phyloP scores from a whole-genome alignment of 2,329 filamentous ascomycete species.

The Pestalotiopsis sp. region DNA sequence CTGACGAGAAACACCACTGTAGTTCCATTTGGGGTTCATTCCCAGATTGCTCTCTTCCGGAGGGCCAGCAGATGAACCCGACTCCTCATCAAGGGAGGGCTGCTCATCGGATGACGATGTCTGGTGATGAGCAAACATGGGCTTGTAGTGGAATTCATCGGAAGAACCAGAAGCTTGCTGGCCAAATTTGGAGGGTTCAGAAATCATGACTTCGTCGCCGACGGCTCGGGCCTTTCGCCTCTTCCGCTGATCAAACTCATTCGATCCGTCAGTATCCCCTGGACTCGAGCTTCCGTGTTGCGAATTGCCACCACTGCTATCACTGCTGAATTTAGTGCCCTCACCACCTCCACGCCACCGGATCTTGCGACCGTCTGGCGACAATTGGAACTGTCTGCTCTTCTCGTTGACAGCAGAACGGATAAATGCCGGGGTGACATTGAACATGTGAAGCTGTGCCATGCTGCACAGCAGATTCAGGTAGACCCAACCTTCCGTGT shows the following conservation, averaged over 20 bases:
- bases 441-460: constrained; percentile 84
- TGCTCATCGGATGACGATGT: constrained; percentile 47
- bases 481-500: constrained; percentile 79
- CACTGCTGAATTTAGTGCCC: constrained; percentile 67
- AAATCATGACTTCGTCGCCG: constrained; percentile 37
- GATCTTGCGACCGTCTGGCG: constrained; percentile 76
- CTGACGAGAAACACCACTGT: constrained; percentile 48
- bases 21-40: constrained; percentile 47
- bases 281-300: constrained; percentile 52
- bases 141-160: constrained; percentile 65
- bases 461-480: constrained; percentile 79
- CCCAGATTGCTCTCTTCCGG: constrained; percentile 52
- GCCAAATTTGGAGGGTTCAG: constrained; percentile 44
- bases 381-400: constrained; percentile 78
- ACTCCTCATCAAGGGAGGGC: constrained; percentile 48
- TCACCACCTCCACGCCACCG: constrained; percentile 75
- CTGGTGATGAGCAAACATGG: constrained; percentile 56
- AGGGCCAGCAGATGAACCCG: constrained; percentile 49
- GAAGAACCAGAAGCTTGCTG: constrained; percentile 39
- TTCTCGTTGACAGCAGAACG: constrained; percentile 70
- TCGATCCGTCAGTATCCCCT: constrained; percentile 44
- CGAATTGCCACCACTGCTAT: constrained; percentile 56
- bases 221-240: constrained; percentile 44
- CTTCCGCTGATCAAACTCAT: constrained; percentile 46
- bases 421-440: constrained; percentile 79